Conservation (phyloP, 2,329 filamentous ascomycete genomes). For the Colletotrichum gloeosporioides region DNA sequence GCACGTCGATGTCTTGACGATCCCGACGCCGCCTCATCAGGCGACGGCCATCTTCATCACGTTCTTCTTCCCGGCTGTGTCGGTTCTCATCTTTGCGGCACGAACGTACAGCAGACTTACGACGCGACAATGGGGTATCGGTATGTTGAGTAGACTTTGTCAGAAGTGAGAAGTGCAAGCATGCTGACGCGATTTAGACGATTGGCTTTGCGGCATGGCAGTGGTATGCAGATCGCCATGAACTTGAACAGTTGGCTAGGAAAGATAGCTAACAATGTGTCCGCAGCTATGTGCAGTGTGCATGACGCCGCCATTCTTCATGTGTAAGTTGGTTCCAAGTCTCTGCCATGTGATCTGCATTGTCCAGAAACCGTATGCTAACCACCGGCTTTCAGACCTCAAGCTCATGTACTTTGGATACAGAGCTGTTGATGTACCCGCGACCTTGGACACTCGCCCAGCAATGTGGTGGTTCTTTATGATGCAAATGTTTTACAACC, state of each 20-base stretch:
- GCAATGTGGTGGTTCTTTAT: slow-evolving; percentile 34
- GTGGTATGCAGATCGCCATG: slow-evolving; percentile 14
- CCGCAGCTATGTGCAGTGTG: slow-evolving; percentile 21
- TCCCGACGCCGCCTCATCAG: slow-evolving; percentile 38
- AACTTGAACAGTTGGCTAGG: fast-evolving
- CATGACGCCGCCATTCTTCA: slow-evolving; percentile 28
- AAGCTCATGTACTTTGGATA: slow-evolving; percentile 36
- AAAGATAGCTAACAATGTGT: background rate
- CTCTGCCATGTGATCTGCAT: background rate
- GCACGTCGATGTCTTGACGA: slow-evolving; percentile 29
- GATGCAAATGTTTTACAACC: slow-evolving; percentile 49
- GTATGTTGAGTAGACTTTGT: slow-evolving; percentile 16
- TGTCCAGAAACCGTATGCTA: background rate
- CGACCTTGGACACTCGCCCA: slow-evolving; percentile 18
- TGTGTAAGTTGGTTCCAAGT: slow-evolving; percentile 27
- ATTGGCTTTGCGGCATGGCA: slow-evolving; percentile 30
- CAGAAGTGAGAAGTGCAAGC: background rate
- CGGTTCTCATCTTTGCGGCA: slow-evolving; percentile 30
- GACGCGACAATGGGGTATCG: slow-evolving; percentile 30
- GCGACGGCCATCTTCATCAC: slow-evolving; percentile 31
- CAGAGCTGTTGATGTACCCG: slow-evolving; percentile 10
- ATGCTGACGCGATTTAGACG: slow-evolving; percentile 24
- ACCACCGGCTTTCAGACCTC: slow-evolving; percentile 17
- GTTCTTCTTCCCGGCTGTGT: slow-evolving; percentile 35
- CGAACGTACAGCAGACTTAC: slow-evolving; percentile 28